Evolutionary conservation across 2,329 filamentous ascomycete species (phyloP), one percentile per base, ranked within the genome.

Genomic region (Fusarium bactridioides): DNA sequence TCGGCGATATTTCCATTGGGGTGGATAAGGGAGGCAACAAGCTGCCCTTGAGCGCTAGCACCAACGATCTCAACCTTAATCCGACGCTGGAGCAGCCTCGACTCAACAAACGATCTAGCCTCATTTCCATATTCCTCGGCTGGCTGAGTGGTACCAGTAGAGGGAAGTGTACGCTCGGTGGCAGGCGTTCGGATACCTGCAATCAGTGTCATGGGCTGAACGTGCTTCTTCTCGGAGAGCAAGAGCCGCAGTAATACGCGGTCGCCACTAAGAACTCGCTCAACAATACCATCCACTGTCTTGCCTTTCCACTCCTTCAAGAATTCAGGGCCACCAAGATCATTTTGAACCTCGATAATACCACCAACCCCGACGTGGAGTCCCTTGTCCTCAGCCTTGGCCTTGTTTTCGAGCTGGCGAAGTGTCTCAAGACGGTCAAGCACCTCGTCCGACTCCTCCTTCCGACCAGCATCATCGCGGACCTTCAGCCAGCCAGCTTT

Each of bases 401-500:
- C 96, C 75, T 92, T 89, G 47, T 89, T 86, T 82, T 98, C 95
- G 38, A 95, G 85, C 53, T 87, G 87, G 75, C 94, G 91, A 68
- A 99, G 89, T 77, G 90, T 91, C 76, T 97, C 92, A 29, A 99
- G 86, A 67, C 92, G 88, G 72, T 91, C 84, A 33, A 88, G 86
- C 13, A 92, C 87, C 57, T 94, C 92, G 64, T 96, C 93, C 4
- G 91, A 91, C 66, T 98, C 94, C 74, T 98, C 95, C 79, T 95
- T 96, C 74, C 92, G 92, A 69, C 94, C 95, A 66, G 95, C 95
- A 82, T 99, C 96, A 78, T 99, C 96, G 72, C 96, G 91, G 67
- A 99, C 89, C 84, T 96, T 97, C 72, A 94, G 85, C 94, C 95
- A 98, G 74, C 96, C 96, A 77, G 94, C 93, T 79, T 94, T 91